Conservation (phyloP, 148 eudicot species). For the Pharnaceum exiguum region DNA sequence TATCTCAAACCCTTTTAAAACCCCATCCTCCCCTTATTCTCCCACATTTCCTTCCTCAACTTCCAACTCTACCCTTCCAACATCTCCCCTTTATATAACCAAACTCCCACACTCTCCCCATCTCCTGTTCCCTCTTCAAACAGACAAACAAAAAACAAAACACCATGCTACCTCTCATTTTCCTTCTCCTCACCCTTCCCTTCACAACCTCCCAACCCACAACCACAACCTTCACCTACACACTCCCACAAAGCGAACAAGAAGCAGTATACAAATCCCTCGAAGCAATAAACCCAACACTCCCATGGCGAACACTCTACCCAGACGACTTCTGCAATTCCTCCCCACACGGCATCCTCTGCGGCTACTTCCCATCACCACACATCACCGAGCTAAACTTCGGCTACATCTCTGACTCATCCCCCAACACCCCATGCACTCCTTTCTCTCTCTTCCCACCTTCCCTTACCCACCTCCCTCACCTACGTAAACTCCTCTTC, state of each 20-base stretch:
- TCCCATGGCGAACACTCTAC: slow-evolving; percentile 59
- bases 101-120: slow-evolving; percentile 3
- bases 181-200: slow-evolving; percentile 2
- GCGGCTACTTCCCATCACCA: slow-evolving; percentile 40
- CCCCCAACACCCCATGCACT: slow-evolving; percentile 66
- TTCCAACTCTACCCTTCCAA: neutral
- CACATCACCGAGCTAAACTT: slow-evolving; percentile 59
- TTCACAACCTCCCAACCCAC: slow-evolving; percentile 13
- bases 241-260: slow-evolving; percentile 51
- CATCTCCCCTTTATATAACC: neutral
- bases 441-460: slow-evolving; percentile 34
- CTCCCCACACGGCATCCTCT: slow-evolving; percentile 79
- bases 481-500: slow-evolving; percentile 67
- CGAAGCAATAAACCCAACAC: slow-evolving; percentile 51
- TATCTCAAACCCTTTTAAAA: neutral
- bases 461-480: slow-evolving; percentile 33
- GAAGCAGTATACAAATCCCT: slow-evolving; percentile 62
- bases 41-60: neutral
- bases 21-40: neutral
- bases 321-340: slow-evolving; percentile 78
- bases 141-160: neutral
- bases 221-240: slow-evolving; percentile 32
- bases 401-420: slow-evolving; percentile 64
- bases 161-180: slow-evolving; percentile 1
- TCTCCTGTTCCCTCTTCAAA: neutral